Evolutionary conservation across 306 rosid species (phyloP), one percentile per base, ranked within the genome.

Genomic region (Parietaria judaica): DNA sequence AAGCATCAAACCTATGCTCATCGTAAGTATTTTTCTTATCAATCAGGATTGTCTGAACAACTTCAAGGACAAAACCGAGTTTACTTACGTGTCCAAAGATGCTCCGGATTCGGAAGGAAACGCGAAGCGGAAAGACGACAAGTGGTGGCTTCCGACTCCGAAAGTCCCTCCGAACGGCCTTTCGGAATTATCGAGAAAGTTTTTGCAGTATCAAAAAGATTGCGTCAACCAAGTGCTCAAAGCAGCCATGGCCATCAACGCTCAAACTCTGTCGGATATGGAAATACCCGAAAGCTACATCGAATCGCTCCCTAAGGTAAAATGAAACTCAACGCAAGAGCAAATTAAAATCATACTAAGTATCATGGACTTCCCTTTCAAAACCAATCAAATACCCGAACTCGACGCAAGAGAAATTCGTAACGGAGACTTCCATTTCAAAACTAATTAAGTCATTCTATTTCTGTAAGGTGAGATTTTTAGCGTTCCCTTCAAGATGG

Each of bases 181-280:
- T 65, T 86, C 99, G 44, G 99, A 94, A 8, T 48, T 44, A 7
- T 76, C 94, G 37, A 84, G 95, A 83, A 88, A 86, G 63, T 94
- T 94, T 72, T 49, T 94, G 66, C 99, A 86, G 73, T 83, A 81
- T 75, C 99, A 94, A 71, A 94, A 94, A 68, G 99, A 94, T 73
- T 79, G 99, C 73, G 97, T 94, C 69, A 86, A 81, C 74, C 99
- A 94, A 84, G 97, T 94, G 41, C 99, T 94, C 52, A 94, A 94
- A 78, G 99, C 99, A 72, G 99, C 99, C 43, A 88, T 94, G 99
- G 95, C 95, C 57, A 94, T 94, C 66, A 94, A 94, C 78, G 95
- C 97, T 72, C 97, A 82, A 70, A 86, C 90, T 71, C 81, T 94
- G 66, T 66, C 88, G 37, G 99, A 94, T 71, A 88, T 94, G 90